Evolutionary conservation across 2,329 filamentous ascomycete genomes (phyloP).

Genomic region (Apiospora phragmitis): DNA sequence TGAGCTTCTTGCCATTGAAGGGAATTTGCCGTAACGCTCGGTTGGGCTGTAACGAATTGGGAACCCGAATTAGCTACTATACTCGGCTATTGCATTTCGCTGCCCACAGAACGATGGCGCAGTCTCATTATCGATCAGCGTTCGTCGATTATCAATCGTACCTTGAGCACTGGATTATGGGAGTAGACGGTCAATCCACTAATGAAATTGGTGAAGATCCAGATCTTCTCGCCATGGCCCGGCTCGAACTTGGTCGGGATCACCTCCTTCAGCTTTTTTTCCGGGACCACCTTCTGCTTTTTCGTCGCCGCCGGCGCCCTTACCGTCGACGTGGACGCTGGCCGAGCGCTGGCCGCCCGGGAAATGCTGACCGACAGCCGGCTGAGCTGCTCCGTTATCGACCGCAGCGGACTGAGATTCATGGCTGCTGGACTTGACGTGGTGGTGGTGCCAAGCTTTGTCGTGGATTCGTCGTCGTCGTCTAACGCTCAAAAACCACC

Average conservation of each 20-base stretch:
- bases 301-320: slow-evolving; percentile 10
- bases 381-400: slow-evolving; percentile 36
- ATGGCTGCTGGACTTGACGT: slow-evolving; percentile 28
- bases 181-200: slow-evolving; percentile 56
- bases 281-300: no score
- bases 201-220: slow-evolving; percentile 52
- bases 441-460: slow-evolving; percentile 3
- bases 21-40: slow-evolving; percentile 36
- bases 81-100: not conserved
- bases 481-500: not conserved
- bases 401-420: slow-evolving; percentile 33
- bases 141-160: slow-evolving; percentile 32
- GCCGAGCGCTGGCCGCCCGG: slow-evolving; percentile 41
- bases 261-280: slow-evolving; percentile 13
- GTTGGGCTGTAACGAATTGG: slow-evolving; percentile 20
- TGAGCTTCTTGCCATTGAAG: slow-evolving; percentile 68
- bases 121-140: not conserved
- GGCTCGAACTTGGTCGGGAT: slow-evolving; percentile 26
- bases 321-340: slow-evolving; percentile 22
- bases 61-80: not conserved
- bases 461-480: not conserved
- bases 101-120: not conserved
- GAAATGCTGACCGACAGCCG: slow-evolving; percentile 44
- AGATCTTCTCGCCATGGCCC: slow-evolving; percentile 59
- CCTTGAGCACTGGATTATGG: slow-evolving; percentile 45